These are phyloP conservation scores for Cyberlindnera maritima DNA, from an alignment of 805 yeast species.

Conservation along the genomic window DNA sequence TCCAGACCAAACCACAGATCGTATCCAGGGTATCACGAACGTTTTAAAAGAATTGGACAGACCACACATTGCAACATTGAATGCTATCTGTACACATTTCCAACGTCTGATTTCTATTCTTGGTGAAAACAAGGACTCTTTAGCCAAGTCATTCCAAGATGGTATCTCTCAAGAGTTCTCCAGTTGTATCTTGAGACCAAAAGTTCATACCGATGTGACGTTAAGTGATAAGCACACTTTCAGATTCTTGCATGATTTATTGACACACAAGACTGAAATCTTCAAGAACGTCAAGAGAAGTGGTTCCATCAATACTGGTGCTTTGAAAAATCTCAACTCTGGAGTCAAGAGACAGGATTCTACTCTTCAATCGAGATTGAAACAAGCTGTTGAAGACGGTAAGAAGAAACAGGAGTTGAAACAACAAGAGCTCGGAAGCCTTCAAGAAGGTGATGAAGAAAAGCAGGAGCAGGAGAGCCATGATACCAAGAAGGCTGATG, in stretches of 20 bases:
- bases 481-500: not conserved
- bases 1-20: constrained; percentile 26
- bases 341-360: no score
- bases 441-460: constrained; percentile 3
- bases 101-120: constrained; percentile 56
- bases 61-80: constrained; percentile 73
- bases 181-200: constrained; percentile 55
- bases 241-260: constrained; percentile 58
- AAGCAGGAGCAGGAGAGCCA: constrained; percentile 1
- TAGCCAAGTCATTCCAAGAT: constrained; percentile 36
- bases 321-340: constrained; percentile 10
- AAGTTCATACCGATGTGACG: constrained; percentile 41
- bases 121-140: constrained; percentile 40
- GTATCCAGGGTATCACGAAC: constrained; percentile 64
- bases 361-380: constrained; percentile 18
- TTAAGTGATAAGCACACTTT: constrained; percentile 57
- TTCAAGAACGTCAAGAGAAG: constrained; percentile 56
- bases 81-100: constrained; percentile 76
- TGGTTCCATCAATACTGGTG: constrained; percentile 6
- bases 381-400: constrained; percentile 26
- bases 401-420: constrained; percentile 10
- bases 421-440: constrained; percentile 1
- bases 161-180: constrained; percentile 68
- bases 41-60: constrained; percentile 66
- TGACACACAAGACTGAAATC: constrained; percentile 56